Evolutionary conservation across 2,329 filamentous ascomycete genomes (phyloP).

Genomic region (Fusarium tanahbumbuense): DNA sequence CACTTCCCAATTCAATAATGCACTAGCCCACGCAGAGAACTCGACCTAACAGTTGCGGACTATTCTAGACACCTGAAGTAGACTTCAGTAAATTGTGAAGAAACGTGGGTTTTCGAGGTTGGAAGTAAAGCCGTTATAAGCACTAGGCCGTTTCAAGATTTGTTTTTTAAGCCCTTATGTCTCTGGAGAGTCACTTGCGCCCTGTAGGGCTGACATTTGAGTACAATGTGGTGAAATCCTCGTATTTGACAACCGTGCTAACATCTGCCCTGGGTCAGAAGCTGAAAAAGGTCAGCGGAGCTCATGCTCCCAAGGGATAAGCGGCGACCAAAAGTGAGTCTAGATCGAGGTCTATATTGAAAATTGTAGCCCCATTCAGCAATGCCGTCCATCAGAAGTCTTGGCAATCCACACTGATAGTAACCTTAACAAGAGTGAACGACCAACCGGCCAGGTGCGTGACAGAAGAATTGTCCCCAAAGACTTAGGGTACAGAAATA

Average conservation of each 20-base stretch:
- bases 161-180: fast-evolving
- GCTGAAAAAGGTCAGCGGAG: neutral
- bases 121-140: neutral
- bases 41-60: no score
- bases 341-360: neutral
- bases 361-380: neutral
- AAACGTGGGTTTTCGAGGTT: no score
- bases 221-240: neutral
- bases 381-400: neutral
- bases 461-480: no score
- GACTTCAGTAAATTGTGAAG: no score
- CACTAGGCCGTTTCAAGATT: neutral
- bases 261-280: neutral
- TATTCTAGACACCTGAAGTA: no score
- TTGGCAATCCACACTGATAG: neutral
- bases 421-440: fast-evolving
- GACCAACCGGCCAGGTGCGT: neutral
- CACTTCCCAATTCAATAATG: no score
- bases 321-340: neutral
- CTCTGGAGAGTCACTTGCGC: neutral
- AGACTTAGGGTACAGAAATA: no score
- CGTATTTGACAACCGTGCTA: neutral
- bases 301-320: neutral
- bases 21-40: no score
- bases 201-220: neutral